Evolutionary conservation across 2,329 filamentous ascomycete species (phyloP).

Genomic region (Bipolaris gigantea): DNA sequence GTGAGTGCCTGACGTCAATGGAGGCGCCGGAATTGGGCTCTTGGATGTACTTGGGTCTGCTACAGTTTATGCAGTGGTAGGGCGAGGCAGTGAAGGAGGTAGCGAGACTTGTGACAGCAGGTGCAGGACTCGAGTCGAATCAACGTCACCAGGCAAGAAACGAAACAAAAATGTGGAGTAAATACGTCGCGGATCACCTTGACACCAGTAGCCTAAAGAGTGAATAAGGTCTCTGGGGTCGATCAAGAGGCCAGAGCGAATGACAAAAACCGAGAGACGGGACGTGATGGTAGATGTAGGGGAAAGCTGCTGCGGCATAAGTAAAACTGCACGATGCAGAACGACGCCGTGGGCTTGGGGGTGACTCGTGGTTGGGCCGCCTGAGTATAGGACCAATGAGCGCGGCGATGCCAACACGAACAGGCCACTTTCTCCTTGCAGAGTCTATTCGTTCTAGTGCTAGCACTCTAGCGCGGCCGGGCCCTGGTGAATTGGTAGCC

Average conservation of each 20-base stretch:
- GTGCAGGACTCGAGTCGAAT: slow-evolving; percentile 15
- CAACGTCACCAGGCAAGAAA: slow-evolving; percentile 22
- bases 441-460: slow-evolving; percentile 14
- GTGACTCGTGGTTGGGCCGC: slow-evolving; percentile 36
- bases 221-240: slow-evolving; percentile 25
- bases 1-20: slow-evolving; percentile 11
- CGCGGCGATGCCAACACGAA: slow-evolving; percentile 35
- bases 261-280: slow-evolving; percentile 27
- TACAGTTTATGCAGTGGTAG: slow-evolving; percentile 10
- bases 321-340: slow-evolving; percentile 26
- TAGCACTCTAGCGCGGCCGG: slow-evolving; percentile 25
- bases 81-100: slow-evolving; percentile 1
- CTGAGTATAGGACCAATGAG: slow-evolving; percentile 19
- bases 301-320: slow-evolving; percentile 31
- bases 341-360: slow-evolving; percentile 28
- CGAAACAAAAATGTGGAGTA: slow-evolving; percentile 24
- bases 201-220: slow-evolving; percentile 23
- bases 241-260: slow-evolving; percentile 29
- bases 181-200: slow-evolving; percentile 11
- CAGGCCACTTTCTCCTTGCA: slow-evolving; percentile 32
- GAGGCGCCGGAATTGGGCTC: slow-evolving; percentile 10
- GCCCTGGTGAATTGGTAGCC: slow-evolving; percentile 24
- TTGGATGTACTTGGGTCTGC: slow-evolving; percentile 10
- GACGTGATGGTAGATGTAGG: slow-evolving; percentile 31
- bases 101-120: slow-evolving; percentile 2